Base-by-base conservation (phyloP, 768 basidiomycete species). In the Boletus rubropictus region DNA sequence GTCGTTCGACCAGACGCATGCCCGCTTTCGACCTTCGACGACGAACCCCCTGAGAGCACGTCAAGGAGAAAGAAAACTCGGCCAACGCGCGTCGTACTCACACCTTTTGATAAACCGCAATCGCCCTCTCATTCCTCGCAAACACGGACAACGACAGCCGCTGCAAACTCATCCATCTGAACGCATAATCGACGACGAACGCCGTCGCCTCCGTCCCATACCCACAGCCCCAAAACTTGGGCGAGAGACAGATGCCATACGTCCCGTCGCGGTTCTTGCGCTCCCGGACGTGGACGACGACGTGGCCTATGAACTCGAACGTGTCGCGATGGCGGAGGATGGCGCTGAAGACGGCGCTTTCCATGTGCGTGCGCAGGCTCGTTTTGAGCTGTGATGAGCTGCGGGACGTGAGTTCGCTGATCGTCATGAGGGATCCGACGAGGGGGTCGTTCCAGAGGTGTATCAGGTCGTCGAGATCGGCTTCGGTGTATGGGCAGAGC, bases 171-270 rank as follows among this genome's bases (percentile, higher is more conserved):
- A 76, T 53, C 57, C 64, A 64, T 34, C 63, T 47, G 25, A 77
- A 77, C 20, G 63, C 62, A 46, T 74, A 61, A 25, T 73, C 70
- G 11, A 73, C 54, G 28, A 75, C 55, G 51, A 72, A 76, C 27
- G 53, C 54, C 40, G 68, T 67, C 38, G 65, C 65, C 42, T 76
- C 72, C 27, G 60, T 67, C 3, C 74, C 74, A 44, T 69, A 75
- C 1, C 74, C 74, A 15, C 63, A 60, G 11, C 61, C 56, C 69
- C 74, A 72, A 42, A 66, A 68, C 44, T 57, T 31, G 3, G 57
- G 56, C 9, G 37, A 40, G 14, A 72, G 52, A 34, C 62, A 64
- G 39, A 72, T 62, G 2, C 64, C 61, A 27, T 68, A 61, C 24
- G 52, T 50, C 41, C 67, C 67, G 44, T 69, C 60, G 50, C 64